A percentile compares a stretch with the other conserved stretches of the same genome.
phyloP scores from a whole-genome alignment of 208 protist genomes.

The Perkinsela sp. region DNA sequence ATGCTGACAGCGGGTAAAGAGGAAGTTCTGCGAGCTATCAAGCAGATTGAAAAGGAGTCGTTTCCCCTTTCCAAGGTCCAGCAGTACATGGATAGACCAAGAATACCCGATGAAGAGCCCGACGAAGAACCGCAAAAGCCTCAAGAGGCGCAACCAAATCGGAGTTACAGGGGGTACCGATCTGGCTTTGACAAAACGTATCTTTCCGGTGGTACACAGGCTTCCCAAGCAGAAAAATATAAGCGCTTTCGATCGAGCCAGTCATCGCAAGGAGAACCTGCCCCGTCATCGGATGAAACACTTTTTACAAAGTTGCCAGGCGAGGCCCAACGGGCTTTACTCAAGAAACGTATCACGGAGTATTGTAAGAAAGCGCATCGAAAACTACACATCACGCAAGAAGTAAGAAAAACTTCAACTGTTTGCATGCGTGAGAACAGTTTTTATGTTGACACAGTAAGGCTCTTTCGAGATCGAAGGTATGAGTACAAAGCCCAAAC shows the following conservation, averaged over 20 bases:
- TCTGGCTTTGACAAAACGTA: too few species aligned
- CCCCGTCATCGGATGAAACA: not conserved
- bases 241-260: not conserved
- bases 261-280: not conserved
- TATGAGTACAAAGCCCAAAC: conserved; percentile 93
- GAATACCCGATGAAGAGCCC: conserved; percentile 13
- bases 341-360: conserved; percentile 78
- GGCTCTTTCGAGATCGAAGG: conserved; percentile 90
- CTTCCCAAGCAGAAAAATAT: not conserved
- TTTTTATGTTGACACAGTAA: conserved; percentile 98
- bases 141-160: not conserved
- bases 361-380: conserved; percentile 89
- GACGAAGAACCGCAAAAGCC: conserved; percentile 7
- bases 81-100: conserved; percentile 6
- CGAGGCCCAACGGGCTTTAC: conserved; percentile 11
- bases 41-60: conserved; percentile 79
- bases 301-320: not conserved
- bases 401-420: conserved; percentile 59
- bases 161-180: conserved; percentile 7
- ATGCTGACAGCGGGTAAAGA: conserved; percentile 70
- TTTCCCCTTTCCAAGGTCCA: conserved; percentile 41
- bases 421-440: conserved; percentile 98
- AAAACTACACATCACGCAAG: conserved; percentile 71
- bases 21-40: conserved; percentile 79
- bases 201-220: too few species aligned